Evolutionary conservation across 1,284 basidiomycete species (phyloP), one percentile per base, ranked within the genome.

Genomic region (Afroboletus lepidellus): DNA sequence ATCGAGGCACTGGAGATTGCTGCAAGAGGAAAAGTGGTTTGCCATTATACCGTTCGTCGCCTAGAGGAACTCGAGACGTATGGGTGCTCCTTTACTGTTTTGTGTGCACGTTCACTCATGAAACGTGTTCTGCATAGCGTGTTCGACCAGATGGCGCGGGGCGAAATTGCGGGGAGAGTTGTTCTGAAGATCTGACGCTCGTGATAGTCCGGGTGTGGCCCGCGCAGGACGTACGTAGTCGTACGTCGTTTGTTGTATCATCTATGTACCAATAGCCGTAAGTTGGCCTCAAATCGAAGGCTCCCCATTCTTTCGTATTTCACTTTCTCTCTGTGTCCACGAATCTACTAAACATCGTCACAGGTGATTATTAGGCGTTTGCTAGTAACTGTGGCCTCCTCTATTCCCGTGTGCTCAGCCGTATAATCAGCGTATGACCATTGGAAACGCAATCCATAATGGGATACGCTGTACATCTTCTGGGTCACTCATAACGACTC

Each of bases 1-100:
- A 70, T 77, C 37, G 86, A 90, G 65, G 82, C 85, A 3, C 70
- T 90, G 25, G 76, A 77, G 15, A 73, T 90, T 50, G 87, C 81
- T 9, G 81, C 81, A 1, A 67, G 72, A 13, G 85, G 85, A 8
- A 83, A 85, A 57, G 83, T 90, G 46, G 78, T 75, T 3, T 80
- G 78, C 56, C 72, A 75, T 43, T 78, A 75, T 58, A 71, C 75
- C 55, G 64, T 80, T 23, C 71, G 73, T 56, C 69, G 71, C 5
- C 70, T 87, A 42, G 71, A 72, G 7, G 75, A 79, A 41, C 63
- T 88, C 48, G 78, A 80, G 52, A 38, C 9, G 21, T 38, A 38
- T 15, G 34, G 8, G 5, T 38, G 2, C 20, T 15, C 18, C 21
- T 23, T 23, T 8, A 13, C 2, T 12, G 12, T 23, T 15, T n/a